Base-by-base conservation (phyloP, 2,329 filamentous ascomycete species). In the Plectosphaerella plurivora region DNA sequence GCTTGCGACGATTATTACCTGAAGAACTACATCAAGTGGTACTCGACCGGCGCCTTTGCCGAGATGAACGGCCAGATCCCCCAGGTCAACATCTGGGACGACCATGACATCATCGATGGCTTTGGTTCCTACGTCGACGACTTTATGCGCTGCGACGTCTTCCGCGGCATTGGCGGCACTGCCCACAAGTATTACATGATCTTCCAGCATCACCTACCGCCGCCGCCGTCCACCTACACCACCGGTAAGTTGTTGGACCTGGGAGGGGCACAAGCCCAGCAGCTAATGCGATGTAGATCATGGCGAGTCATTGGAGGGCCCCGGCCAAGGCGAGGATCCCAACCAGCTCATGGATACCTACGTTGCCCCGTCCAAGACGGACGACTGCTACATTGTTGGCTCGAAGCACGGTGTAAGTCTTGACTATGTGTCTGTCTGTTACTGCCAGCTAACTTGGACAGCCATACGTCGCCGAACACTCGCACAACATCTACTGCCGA, bases 131-230 rank as follows among this genome's bases (percentile, higher is more conserved):
- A 99, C 68, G 85, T 91, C 24, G 85, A 97, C 63, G 84, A 91
- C 37, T 97, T 97, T 65, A 97, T 97, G 91, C 83, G 82, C 61
- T 94, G 91, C 49, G 81, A 90, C 46, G 91, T 99, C 6, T 97
- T 99, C 69, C 87, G 88, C 45, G 94, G 94, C 18, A 83, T 99
- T 52, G 94, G 94, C 5, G 91, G 89, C 33, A 85, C 92, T 51
- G 94, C 94, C 1, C 95, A 94, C 77, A 99, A 99, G 70, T 97
- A 97, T 71, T 99, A 99, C 67, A 83, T 97, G 81, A 81, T 99
- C 10, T 99, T 99, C 71, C 94, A 99, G 72, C 94, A 99, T 61
- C 93, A 97, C 63, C 74, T 95, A 48, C 83, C 92, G 12, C 93
- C 93, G 1, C 91, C 93, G 0, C 76, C 81, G 56, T 92, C 89